Base-by-base conservation (phyloP, 768 basidiomycete genomes). In the Coprinopsis strossmayeri region DNA sequence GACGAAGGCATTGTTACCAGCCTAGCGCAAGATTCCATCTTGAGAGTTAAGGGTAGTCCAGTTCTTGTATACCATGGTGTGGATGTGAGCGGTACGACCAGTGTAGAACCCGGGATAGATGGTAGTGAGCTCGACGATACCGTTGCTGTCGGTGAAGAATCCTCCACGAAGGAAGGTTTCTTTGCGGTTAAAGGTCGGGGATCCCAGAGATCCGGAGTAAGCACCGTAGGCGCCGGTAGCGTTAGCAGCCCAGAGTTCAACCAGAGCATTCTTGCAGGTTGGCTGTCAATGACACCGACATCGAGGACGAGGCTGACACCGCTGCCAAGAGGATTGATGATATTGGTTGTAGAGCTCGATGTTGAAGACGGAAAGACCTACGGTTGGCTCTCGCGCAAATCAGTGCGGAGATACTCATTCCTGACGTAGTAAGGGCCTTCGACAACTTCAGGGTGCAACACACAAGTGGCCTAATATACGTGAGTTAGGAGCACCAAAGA, bases 381-480 rank as follows among this genome's bases (percentile, higher is more conserved):
- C 50, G 44, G 23, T 41, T 51, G 50, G 1, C 23, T 32, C 38
- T 51, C 50, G 20, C 43, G 43, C 17, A 46, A 12, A 39, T 49
- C 48, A 17, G 23, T 53, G 23, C 48, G 47, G 38, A 51, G 24
- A 26, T 25, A 34, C 20, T 51, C 50, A 18, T 27, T 64, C 64
- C 2, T 56, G 60, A 49, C 78, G 53, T 77, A 74, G 55, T 79
- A 79, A 1, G 78, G 78, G 0, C 78, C 78, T 53, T 78, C 76
- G 0, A 75, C 77, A 1, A 72, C 71, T 46, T 74, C 71, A 13
- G 78, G 77, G 7, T 75, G 63, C 1, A 79, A 65, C 5, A 79
- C 74, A 49, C 78, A 79, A 1, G 74, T 72, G 53, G 75, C 77
- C 53, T 78, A 21, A 1, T n/a, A 18, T 37, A 10, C 25, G 46